phyloP scores from a whole-genome alignment of 805 yeast genomes.

The Lipomyces orientalis region DNA sequence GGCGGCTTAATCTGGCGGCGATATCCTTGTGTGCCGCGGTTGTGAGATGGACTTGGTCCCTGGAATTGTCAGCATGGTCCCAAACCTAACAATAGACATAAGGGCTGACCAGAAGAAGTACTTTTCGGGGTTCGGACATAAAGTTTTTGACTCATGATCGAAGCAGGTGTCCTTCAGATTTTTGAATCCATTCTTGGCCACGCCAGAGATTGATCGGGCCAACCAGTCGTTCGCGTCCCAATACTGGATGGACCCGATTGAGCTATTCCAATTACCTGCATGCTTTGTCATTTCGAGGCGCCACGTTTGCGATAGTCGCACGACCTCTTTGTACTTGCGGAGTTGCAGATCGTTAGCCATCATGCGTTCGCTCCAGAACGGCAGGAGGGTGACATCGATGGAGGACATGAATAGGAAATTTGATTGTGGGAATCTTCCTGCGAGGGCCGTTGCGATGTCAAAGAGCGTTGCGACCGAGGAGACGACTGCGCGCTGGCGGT shows the following conservation, averaged over 20 bases:
- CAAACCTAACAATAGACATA: background rate
- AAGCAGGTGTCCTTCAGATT: conserved; percentile 17
- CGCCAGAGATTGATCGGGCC: conserved; percentile 29
- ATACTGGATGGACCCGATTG: conserved; percentile 22
- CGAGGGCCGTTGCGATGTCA: conserved; percentile 19
- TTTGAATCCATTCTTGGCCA: conserved; percentile 21
- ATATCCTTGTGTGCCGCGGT: conserved; percentile 31
- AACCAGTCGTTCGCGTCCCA: conserved; percentile 34
- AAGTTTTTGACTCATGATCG: conserved; percentile 15
- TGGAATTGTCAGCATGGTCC: conserved; percentile 7
- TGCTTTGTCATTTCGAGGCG: conserved; percentile 18
- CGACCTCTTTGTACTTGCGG: conserved; percentile 27
- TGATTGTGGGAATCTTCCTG: conserved; percentile 26
- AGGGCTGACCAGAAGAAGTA: conserved; percentile 29
- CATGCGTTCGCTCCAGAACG: conserved; percentile 25
- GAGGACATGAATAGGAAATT: conserved; percentile 29
- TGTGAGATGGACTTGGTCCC: conserved; percentile 33
- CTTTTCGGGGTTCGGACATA: conserved; percentile 20
- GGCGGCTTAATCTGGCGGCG: conserved; percentile 20
- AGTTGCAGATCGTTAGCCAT: conserved; percentile 15
- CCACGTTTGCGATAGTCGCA: conserved; percentile 25
- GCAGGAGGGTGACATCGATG: conserved; percentile 33
- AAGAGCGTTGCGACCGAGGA: conserved; percentile 25
- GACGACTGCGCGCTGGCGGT: conserved; percentile 22
- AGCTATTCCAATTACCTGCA: conserved; percentile 26